A percentile compares a stretch with the other conserved stretches of the same genome.
Conservation (phyloP, 1,139 yeast species). For the Saccharomyces pastorianus region DNA sequence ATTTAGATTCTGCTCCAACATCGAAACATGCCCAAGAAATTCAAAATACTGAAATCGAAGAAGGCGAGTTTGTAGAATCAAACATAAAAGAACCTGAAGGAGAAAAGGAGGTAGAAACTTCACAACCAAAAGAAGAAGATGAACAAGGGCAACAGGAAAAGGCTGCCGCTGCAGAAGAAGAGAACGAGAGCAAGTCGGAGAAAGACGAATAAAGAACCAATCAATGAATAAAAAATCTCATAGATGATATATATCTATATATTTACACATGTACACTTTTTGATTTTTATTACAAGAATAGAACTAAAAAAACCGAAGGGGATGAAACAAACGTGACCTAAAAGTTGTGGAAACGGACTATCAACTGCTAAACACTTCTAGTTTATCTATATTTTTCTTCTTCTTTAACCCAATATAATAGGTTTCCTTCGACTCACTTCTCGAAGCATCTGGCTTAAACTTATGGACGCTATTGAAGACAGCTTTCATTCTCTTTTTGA, state of each 20-base stretch:
- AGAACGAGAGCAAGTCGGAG: slow-evolving; percentile 12
- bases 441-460: slow-evolving; percentile 52
- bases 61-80: too few relatives aligned
- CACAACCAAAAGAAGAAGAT: slow-evolving; percentile 13
- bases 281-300: too few relatives aligned
- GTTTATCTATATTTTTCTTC: slow-evolving; percentile 40
- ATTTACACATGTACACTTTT: background rate
- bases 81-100: background rate
- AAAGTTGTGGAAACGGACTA: background rate
- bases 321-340: background rate
- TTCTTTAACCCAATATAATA: slow-evolving; percentile 61
- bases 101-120: slow-evolving; percentile 13
- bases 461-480: slow-evolving; percentile 54
- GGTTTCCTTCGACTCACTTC: slow-evolving; percentile 57
- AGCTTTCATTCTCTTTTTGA: slow-evolving; percentile 48
- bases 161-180: background rate
- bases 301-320: background rate
- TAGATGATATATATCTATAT: background rate
- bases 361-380: slow-evolving; percentile 35
- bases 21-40: slow-evolving; percentile 14
- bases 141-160: slow-evolving; percentile 1
- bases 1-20: slow-evolving; percentile 20
- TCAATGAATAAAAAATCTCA: slow-evolving; percentile 17
- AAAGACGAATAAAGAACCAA: slow-evolving; percentile 15
- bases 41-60: slow-evolving; percentile 5